These are phyloP conservation scores for Hamamelis virginiana DNA, from an alignment of 164 flowering plant species.

Conservation along the genomic window DNA sequence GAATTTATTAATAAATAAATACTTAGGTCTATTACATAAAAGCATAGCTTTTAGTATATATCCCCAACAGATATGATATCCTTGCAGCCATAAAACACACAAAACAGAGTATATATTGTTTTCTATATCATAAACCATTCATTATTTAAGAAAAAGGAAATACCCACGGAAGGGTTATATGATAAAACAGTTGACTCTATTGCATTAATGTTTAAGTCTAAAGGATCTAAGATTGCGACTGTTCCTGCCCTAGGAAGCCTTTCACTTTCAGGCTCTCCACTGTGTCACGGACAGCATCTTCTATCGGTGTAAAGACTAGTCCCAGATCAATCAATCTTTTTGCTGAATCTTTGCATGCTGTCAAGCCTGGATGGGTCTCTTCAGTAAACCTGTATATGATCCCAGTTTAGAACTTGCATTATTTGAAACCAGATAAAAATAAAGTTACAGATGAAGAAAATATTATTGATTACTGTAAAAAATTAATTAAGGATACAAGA, in stretches of 20 bases:
- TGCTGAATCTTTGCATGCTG: constrained; percentile 67
- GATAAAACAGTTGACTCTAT: too few species aligned
- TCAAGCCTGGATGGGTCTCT: constrained; percentile 81
- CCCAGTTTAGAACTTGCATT: neutral
- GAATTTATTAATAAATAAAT: too few species aligned
- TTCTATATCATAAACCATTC: neutral
- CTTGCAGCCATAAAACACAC: too few species aligned
- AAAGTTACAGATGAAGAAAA: neutral
- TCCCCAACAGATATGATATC: too few species aligned
- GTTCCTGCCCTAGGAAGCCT: constrained; percentile 47
- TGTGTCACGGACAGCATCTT: constrained; percentile 69
- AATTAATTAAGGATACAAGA: neutral
- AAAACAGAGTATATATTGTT: neutral
- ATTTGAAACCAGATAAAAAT: neutral
- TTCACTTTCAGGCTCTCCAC: constrained; percentile 71
- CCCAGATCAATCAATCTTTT: constrained; percentile 69
- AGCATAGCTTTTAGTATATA: too few species aligned
- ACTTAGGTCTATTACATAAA: too few species aligned
- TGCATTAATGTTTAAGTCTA: too few species aligned
- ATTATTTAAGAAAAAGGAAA: neutral
- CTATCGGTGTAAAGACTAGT: constrained; percentile 61
- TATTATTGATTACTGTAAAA: neutral
- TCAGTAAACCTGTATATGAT: constrained; percentile 50
- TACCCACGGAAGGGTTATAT: too few species aligned
- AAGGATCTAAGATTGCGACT: constrained; percentile 17